Evolutionary conservation across 1,284 basidiomycete species (phyloP).

Genomic region (Ceratobasidium sp.): DNA sequence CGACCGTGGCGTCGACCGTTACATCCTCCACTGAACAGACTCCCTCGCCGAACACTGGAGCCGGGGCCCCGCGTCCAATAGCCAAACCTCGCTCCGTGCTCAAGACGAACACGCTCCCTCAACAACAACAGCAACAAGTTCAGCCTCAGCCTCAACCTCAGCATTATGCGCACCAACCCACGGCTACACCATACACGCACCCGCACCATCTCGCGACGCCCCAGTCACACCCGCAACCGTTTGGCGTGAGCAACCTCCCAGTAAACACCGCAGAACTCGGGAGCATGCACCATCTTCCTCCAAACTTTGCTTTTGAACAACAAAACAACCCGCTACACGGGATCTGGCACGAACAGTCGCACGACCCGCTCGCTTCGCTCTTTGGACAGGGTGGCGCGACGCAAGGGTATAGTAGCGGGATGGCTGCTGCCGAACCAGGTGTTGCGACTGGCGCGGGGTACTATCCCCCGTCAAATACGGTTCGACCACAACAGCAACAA

Average conservation of each 20-base stretch:
- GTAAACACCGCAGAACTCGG: conserved; percentile 35
- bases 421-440: neutral
- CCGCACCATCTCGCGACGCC: conserved; percentile 45
- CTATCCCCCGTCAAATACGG: conserved; percentile 12
- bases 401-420: neutral
- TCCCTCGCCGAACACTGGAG: conserved; percentile 21
- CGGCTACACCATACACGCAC: conserved; percentile 39
- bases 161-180: conserved; percentile 33
- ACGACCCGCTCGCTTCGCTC: conserved; percentile 37
- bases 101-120: neutral
- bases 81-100: conserved; percentile 39
- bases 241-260: conserved; percentile 33
- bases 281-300: conserved; percentile 42
- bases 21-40: conserved; percentile 31
- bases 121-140: conserved; percentile 7
- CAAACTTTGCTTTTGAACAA: conserved; percentile 34
- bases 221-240: conserved; percentile 55
- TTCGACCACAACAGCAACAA: conserved; percentile 13
- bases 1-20: conserved; percentile 6
- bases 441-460: conserved; percentile 29
- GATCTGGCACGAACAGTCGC: conserved; percentile 44
- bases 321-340: conserved; percentile 43
- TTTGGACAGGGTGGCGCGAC: conserved; percentile 14
- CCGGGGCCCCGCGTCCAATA: conserved; percentile 27
- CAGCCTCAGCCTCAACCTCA: conserved; percentile 23